Evolutionary conservation across 306 rosid genomes (phyloP), one percentile per base, ranked within the genome.

Genomic region (Quercus robur): DNA sequence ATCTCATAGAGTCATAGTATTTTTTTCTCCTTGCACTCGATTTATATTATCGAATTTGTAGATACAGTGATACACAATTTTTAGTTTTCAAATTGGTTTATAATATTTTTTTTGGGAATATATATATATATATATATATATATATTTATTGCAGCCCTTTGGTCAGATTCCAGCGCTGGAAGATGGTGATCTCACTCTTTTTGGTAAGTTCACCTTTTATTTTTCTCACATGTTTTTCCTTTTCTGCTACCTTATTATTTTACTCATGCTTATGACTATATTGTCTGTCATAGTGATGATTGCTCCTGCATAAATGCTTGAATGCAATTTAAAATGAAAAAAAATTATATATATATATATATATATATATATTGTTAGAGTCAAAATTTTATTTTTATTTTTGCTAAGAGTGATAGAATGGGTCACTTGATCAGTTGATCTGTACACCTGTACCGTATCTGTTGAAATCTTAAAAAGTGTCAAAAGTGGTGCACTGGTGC

Each of bases 111-210:
- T n/a, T 28, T 51, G 13, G 13, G 35, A 33, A 46, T 3, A 51
- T 19, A 51, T 4, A 33, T 5, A 33, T 5, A 33, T 33, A 35
- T 35, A 35, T 5, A 35, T 35, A 33, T 76, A 35, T 35, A 35
- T 35, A 35, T 35, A 35, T 6, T 6, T 38, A 38, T 76, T 78
- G 77, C 86, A 86, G 94, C 93, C 98, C 79, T 87, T 91, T 72
- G 93, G 93, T 73, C 86, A 79, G 84, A 86, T 90, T 83, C 94
- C 94, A 51, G 87, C 83, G 7, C 86, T 91, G 56, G 89, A 93
- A 84, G 97, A 91, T 63, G 91, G 82, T n/a, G 97, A 89, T 31
- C 85, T 90, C 80, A 87, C 88, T 19, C 88, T 91, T 25, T 94
- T 94, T 79, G 98, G 95, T 91, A 85, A 74, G 85, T 75, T 20